Base-by-base conservation (phyloP, 2,329 filamentous ascomycete genomes). In the Stachybotrys echinatus region DNA sequence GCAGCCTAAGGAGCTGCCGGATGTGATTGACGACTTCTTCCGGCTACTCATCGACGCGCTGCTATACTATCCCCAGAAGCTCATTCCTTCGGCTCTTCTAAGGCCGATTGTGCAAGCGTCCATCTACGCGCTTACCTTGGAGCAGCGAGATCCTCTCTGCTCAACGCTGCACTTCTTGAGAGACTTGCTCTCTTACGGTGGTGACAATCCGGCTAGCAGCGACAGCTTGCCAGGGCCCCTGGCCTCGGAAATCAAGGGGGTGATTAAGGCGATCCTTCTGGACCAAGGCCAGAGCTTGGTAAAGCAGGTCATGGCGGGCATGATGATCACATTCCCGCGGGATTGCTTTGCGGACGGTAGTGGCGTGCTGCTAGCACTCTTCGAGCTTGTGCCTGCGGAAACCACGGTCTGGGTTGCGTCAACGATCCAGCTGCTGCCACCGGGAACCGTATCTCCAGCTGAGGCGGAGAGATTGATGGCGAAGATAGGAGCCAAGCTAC, bases 281-380 rank as follows among this genome's bases (percentile, higher is more conserved):
- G 72, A 76, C 1, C 84, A 91, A 55, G 91, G 94, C 37, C 85
- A 90, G 61, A 74, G 83, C 50, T 76, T 99, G 23, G 85, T 94
- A 7, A 92, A 96, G 69, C 88, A 92, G 55, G 85, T 95, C 51
- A 79, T 99, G 73, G 94, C 92, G 1, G 94, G 94, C 52, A 95
- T 99, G 92, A 97, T 99, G 92, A 96, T 96, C 66, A 95, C 88
- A 1, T 99, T 99, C 72, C 95, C 94, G 0, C 83, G 89, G 42
- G 94, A 97, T 67, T 96, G 92, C 71, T 95, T 97, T 63, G 86
- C 92, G 1, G 94, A 99, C 64, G 92, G 91, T 17, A 96, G 90
- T 45, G 92, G 91, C 5, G 89, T 96, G n/a, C 73, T 99, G 48
- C 82, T 99, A 52, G 85, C 87, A 4, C 77, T 97, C 55, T 96